Evolutionary conservation across 2,329 filamentous ascomycete genomes (phyloP), one percentile per base, ranked within the genome.

Genomic region (Diaporthe sp.): DNA sequence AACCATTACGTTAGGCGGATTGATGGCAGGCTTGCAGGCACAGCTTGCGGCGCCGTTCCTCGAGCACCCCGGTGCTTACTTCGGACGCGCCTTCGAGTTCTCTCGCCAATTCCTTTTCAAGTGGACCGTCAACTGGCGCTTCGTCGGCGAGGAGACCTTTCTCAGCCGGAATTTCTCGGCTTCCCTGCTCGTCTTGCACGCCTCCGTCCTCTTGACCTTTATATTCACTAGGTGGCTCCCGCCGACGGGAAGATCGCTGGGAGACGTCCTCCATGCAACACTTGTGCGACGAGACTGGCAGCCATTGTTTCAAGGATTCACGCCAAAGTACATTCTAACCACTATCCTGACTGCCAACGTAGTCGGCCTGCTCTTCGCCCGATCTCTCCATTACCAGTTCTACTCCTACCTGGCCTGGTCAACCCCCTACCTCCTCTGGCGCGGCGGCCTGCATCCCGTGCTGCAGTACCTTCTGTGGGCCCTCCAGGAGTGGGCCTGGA

Each of bases 71-170:
- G 83, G 84, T 74, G 94, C 92, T 37, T 99, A 99, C 81, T 81
- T 97, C 25, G 89, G 90, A 61, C 89, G 94, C 76, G 95, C 97
- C 0, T 99, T 99, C 81, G 95, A 99, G 85, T 89, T 99, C 74
- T 95, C 94, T 61, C 90, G 97, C 71, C 92, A 94, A 79, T 99
- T 99, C 85, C 88, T 98, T 79, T 98, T 96, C 87, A 95, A 96
- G 84, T 99, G 97, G 97, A 99, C 97, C 0, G 97, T 99, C 78
- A 99, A 99, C 83, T 99, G 97, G 97, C 92, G 96, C 71, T 98
- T 98, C 82, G 85, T 98, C n/a, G 92, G 94, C 22, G 95, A 98
- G 83, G 90, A 94, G 9, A 83, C 86, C 0, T 99, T 99, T 79
- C 88, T 97, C 61, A 89, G 88, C 78, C 89, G 86, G 75, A 81